These are phyloP conservation scores for Tripterygium wilfordii DNA, from an alignment of 177 flowering plant genomes.

Conservation along the genomic window DNA sequence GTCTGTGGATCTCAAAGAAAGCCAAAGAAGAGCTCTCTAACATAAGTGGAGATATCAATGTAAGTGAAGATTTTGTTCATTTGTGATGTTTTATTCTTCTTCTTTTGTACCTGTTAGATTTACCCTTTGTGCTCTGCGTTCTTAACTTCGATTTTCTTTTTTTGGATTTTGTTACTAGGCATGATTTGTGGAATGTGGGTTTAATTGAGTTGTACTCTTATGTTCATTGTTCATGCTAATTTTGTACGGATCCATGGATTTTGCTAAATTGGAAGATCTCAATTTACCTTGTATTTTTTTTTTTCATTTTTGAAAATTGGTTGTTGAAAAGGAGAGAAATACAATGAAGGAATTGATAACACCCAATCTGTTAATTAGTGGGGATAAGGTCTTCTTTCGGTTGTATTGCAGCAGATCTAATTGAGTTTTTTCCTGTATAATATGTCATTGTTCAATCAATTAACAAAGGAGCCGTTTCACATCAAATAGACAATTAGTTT, in stretches of 20 bases:
- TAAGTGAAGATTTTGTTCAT: slow-evolving; percentile 18
- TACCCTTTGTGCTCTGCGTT: neutral
- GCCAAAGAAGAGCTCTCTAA: slow-evolving; percentile 67
- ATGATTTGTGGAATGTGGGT: neutral
- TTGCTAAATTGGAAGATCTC: too few species aligned
- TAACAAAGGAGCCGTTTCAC: too few species aligned
- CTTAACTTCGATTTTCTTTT: neutral
- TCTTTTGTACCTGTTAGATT: too few species aligned
- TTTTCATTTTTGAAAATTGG: neutral
- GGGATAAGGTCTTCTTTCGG: too few species aligned
- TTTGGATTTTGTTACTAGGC: neutral
- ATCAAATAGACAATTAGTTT: neutral
- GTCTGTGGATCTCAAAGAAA: slow-evolving; percentile 67
- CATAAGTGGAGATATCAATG: slow-evolving; percentile 71
- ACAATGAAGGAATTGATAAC: neutral
- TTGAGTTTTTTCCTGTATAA: neutral
- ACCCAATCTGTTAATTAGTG: neutral
- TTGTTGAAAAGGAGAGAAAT: neutral
- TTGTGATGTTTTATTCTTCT: neutral
- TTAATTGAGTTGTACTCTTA: neutral
- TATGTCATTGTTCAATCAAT: neutral
- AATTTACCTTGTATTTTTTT: too few species aligned
- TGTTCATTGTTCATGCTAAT: neutral
- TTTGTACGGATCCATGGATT: neutral
- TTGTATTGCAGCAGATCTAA: too few species aligned